A percentile compares a stretch with the other conserved stretches of the same genome.
Evolutionary conservation across 176 grass and related monocot species (phyloP).

Genomic region (Alloteropsis semialata): DNA sequence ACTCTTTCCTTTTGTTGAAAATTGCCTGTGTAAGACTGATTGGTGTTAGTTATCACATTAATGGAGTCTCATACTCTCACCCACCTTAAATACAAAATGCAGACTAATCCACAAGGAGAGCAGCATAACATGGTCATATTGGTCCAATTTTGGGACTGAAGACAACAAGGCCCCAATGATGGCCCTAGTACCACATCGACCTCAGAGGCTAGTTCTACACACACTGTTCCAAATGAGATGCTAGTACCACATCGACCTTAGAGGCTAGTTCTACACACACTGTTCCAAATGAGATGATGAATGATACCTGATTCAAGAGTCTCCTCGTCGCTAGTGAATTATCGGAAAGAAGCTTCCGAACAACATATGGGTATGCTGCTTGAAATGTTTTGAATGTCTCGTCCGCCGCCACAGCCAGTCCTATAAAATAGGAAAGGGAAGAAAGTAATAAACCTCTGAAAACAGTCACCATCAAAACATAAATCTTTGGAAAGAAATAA

Average conservation of each 20-base stretch:
- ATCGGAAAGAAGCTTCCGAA: constrained; percentile 62
- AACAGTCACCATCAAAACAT: neutral
- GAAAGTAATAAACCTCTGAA: neutral
- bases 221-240: neutral
- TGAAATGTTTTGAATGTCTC: constrained; percentile 76
- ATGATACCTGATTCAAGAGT: constrained; percentile 59
- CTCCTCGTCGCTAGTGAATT: constrained; percentile 67
- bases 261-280: neutral
- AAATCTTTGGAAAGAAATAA: neutral
- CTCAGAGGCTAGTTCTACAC: neutral
- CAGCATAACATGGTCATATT: neutral
- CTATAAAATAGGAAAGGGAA: constrained; percentile 35
- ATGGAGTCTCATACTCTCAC: neutral
- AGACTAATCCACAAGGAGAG: neutral
- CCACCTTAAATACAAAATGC: neutral
- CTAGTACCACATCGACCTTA: neutral
- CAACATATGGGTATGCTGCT: constrained; percentile 74
- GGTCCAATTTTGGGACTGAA: neutral
- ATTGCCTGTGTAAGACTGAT: constrained; percentile 31
- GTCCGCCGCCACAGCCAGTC: constrained; percentile 56
- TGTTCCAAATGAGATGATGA: neutral
- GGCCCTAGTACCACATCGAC: neutral
- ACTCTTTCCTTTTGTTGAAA: constrained; percentile 69
- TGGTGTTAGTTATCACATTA: constrained; percentile 12
- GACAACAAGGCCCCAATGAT: neutral